phyloP scores from a whole-genome alignment of 176 grass and related monocot species.

The Musa schizocarpa region DNA sequence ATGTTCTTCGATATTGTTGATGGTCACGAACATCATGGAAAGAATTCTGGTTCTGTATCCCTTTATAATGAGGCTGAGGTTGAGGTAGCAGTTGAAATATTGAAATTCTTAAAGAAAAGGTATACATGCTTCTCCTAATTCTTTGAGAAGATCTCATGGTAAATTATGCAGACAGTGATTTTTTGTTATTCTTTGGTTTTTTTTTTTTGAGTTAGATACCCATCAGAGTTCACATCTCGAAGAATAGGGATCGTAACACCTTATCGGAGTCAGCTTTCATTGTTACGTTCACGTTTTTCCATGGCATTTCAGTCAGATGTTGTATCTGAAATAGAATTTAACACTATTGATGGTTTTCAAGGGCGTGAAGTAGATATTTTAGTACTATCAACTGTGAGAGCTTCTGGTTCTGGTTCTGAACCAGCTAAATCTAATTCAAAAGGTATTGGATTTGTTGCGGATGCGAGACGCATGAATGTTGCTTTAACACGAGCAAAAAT shows the following conservation, averaged over 20 bases:
- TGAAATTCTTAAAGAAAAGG: conserved; percentile 68
- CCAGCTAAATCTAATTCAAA: conserved; percentile 24
- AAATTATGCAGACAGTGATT: background rate
- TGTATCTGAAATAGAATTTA: conserved; percentile 84
- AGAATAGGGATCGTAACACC: conserved; percentile 92
- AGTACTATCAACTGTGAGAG: conserved; percentile 87
- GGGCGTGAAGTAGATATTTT: conserved; percentile 97
- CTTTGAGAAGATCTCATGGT: conserved; percentile 13
- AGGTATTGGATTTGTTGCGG: conserved; percentile 93
- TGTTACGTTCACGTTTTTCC: conserved; percentile 64
- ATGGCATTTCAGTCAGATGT: conserved; percentile 65
- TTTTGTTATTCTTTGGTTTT: conserved; percentile 22
- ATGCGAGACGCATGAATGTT: conserved; percentile 98
- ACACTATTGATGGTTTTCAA: conserved; percentile 98
- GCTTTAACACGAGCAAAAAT: conserved; percentile 82
- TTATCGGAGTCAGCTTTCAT: conserved; percentile 84
- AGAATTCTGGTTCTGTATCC: conserved; percentile 62
- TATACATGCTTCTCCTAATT: conserved; percentile 13
- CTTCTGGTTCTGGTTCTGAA: conserved; percentile 40
- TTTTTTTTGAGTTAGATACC: conserved; percentile 54
- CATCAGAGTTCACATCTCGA: conserved; percentile 48
- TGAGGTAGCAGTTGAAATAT: conserved; percentile 62
- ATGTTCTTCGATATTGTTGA: conserved; percentile 96
- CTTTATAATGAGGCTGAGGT: conserved; percentile 80
- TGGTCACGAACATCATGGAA: conserved; percentile 56